Evolutionary conservation across 768 basidiomycete genomes (phyloP), one percentile per base, ranked within the genome.

Genomic region (Asterophora lycoperdoides): DNA sequence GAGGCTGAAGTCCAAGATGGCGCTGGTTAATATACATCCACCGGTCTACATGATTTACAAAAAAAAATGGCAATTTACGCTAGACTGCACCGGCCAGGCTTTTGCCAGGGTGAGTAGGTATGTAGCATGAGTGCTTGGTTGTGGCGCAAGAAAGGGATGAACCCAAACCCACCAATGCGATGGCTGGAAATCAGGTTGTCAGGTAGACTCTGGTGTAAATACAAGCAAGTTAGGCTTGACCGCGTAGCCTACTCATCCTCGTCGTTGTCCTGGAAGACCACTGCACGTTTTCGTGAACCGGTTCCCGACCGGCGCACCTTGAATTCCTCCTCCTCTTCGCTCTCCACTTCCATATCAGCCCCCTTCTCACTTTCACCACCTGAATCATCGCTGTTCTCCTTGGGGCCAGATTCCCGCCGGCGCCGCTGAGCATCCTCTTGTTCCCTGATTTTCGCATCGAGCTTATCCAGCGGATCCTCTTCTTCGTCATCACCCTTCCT

Each of bases 241-340:
- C 10, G 35, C 8, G 4, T 9, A 17, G 13, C 32, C 52, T 34
- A 54, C 44, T 57, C 56, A 59, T 80, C 74, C 53, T 86, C 86
- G 20, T 89, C 85, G 8, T 86, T 83, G 1, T 85, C 84, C 41
- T 76, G 81, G 44, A 80, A 68, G 6, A 86, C 67, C 2, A 86
- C 67, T 2, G 78, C 78, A 49, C 77, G 75, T 59, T 80, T 82
- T 51, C 84, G 77, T 26, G 79, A 67, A 14, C 73, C 72, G 8
- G 70, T 59, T 40, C 76, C 71, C 26, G 70, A 68, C 45, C 78
- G 79, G 41, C 86, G 78, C 20, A 86, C 79, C 46, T 75, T 78
- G 54, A 81, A 75, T 53, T 87, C 84, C 17, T 67, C 72, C 32
- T 64, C 65, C 36, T 64, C 60, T 44, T 62, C 63, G 3, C 62